phyloP scores from a whole-genome alignment of 2,329 filamentous ascomycete genomes.

The Madurella mycetomatis region DNA sequence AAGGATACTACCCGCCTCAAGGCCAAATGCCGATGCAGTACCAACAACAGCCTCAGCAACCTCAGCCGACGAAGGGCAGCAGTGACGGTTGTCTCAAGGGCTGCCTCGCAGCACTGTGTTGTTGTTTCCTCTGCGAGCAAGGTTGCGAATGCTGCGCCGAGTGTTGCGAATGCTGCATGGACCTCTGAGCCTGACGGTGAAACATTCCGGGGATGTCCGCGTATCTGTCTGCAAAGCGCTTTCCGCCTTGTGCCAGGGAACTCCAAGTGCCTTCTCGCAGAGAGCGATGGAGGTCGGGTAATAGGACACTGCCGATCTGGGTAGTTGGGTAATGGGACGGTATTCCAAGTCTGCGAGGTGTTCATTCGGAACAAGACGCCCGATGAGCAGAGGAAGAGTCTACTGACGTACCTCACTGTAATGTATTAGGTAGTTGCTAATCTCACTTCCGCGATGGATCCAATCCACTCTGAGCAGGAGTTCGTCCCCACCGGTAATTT shows the following conservation, averaged over 20 bases:
- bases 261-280: too few relatives aligned
- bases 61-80: constrained; percentile 34
- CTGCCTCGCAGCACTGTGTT: constrained; percentile 46
- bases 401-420: not conserved
- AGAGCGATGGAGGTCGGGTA: not conserved
- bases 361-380: too few relatives aligned
- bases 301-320: too few relatives aligned
- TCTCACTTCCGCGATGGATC: not conserved
- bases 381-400: not conserved
- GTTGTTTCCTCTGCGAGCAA: constrained; percentile 49
- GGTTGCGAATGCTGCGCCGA: constrained; percentile 48
- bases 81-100: constrained; percentile 40
- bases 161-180: constrained; percentile 39
- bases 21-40: constrained; percentile 45
- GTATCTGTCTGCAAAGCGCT: not conserved
- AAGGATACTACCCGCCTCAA: constrained; percentile 42
- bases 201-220: not conserved
- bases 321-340: too few relatives aligned
- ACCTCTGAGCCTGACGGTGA: constrained; percentile 26
- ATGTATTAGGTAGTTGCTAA: too few relatives aligned
- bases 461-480: too few relatives aligned
- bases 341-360: too few relatives aligned
- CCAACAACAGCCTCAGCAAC: constrained; percentile 41
- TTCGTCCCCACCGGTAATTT: too few relatives aligned
- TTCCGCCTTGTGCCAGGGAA: not conserved